Conservation (phyloP, 2,329 filamentous ascomycete species). For the Bipolaris bicolor region DNA sequence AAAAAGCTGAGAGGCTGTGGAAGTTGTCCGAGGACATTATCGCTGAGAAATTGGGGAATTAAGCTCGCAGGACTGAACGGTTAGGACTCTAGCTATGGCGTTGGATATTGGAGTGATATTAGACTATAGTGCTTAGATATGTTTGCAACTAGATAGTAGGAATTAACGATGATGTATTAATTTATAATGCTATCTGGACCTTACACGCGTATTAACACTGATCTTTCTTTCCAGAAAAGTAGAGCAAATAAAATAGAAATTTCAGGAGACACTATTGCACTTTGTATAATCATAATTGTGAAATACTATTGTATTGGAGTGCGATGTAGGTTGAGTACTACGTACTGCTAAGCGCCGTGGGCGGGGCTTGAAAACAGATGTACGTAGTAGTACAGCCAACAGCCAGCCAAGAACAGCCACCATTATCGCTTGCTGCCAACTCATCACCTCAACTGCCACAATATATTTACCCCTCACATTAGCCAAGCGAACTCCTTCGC, state of each 20-base stretch:
- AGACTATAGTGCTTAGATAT: too few species aligned
- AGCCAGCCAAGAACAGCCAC: neutral
- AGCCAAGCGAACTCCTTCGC: neutral
- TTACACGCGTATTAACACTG: too few species aligned
- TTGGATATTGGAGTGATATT: too few species aligned
- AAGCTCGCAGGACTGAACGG: neutral
- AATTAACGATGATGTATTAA: too few species aligned
- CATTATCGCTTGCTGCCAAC: neutral
- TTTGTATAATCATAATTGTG: too few species aligned
- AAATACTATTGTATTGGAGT: too few species aligned
- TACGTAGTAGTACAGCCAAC: neutral
- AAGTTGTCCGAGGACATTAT: conserved; percentile 25
- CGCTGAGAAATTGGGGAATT: neutral
- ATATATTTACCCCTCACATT: neutral
- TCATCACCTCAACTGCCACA: neutral
- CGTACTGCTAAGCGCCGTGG: neutral
- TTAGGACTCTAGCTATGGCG: neutral
- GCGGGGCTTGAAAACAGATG: neutral
- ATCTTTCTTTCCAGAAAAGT: too few species aligned
- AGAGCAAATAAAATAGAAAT: too few species aligned
- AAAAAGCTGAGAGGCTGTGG: conserved; percentile 28
- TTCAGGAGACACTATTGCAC: too few species aligned
- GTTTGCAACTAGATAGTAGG: too few species aligned
- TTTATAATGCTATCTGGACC: too few species aligned
- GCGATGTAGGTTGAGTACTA: neutral